Evolutionary conservation across 2,329 filamentous ascomycete genomes (phyloP), one percentile per base, ranked within the genome.

Genomic region (Calonectria hawksworthii): DNA sequence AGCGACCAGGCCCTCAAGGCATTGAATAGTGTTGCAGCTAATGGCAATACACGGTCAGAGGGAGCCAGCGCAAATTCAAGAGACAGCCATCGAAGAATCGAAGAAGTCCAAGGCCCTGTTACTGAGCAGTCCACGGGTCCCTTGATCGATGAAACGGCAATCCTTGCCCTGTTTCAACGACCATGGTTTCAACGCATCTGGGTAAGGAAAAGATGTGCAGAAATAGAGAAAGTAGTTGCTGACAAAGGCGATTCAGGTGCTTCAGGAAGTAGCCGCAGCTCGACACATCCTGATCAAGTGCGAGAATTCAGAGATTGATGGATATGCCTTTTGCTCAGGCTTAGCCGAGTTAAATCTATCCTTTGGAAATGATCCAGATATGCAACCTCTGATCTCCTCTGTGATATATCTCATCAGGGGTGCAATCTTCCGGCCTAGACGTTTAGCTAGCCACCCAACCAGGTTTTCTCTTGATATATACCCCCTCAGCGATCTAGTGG

Each of bases 251-350:
- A 34, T 38, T 21, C 21, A 61, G 54, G 32, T 47, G 23, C 63
- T 50, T 32, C 63, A 65, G n/a, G 63, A 65, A 26, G 63, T 65
- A 32, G 63, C 63, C 16, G 63, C 63, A 32, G 63, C 63, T 32
- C 38, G 38, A 47, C 23, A 65, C 13, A 32, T 65, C 63, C 23
- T 65, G 26, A 47, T 65, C 26, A 65, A 18, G 41, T 65, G 63
- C 14, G 38, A 41, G 9, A 32, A 26, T n/a, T 21, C 1, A 30
- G 26, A 65, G 26, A 50, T 65, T 13, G 26, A 65, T 13, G 63
- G 63, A 50, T 65, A 65, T 28, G 26, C 63, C 4, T 65, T 65
- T 28, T 65, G 63, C 13, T 50, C 9, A 50, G 63, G 63, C 7
- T 47, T 65, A 14, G 14, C 4, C 6, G 18, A 26, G 30, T 10